Percentiles rank a stretch among this genome's conserved stretches.
Evolutionary conservation across 176 grass and related monocot genomes (phyloP).

Genomic region (Ananas comosus): DNA sequence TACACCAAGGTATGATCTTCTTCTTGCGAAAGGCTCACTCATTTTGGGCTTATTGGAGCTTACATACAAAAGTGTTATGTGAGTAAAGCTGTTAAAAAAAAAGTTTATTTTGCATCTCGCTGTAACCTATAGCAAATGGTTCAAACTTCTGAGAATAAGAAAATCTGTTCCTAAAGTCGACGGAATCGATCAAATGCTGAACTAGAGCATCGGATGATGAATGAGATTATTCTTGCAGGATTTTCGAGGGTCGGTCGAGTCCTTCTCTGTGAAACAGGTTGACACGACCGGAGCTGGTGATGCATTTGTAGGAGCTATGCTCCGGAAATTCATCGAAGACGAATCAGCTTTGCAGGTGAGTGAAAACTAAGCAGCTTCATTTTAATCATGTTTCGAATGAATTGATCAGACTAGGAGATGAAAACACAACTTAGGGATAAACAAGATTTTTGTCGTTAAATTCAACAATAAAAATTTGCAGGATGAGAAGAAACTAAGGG

Average conservation of each 20-base stretch:
- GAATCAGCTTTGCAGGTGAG: slow-evolving; percentile 65
- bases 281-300: slow-evolving; percentile 91
- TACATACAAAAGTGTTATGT: background rate
- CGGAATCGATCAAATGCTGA: background rate
- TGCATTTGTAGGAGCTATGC: slow-evolving; percentile 71
- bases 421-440: background rate
- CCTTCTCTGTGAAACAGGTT: slow-evolving; percentile 64
- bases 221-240: slow-evolving; percentile 33
- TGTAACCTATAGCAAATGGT: too few species aligned
- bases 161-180: background rate
- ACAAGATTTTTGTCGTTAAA: background rate
- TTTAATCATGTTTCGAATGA: background rate
- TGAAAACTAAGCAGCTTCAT: background rate
- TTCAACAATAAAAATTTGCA: slow-evolving; percentile 19
- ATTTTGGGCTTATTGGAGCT: background rate
- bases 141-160: too few species aligned
- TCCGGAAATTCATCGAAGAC: slow-evolving; percentile 55
- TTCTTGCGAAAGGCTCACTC: slow-evolving; percentile 7
- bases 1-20: slow-evolving; percentile 53
- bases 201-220: slow-evolving; percentile 3
- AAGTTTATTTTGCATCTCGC: too few species aligned
- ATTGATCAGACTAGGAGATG: background rate
- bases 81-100: slow-evolving; percentile 7
- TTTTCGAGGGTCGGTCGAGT: slow-evolving; percentile 57
- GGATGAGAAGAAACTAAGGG: slow-evolving; percentile 68